Conservation (phyloP, 2,329 filamentous ascomycete species). For the Xylariaceae sp. region DNA sequence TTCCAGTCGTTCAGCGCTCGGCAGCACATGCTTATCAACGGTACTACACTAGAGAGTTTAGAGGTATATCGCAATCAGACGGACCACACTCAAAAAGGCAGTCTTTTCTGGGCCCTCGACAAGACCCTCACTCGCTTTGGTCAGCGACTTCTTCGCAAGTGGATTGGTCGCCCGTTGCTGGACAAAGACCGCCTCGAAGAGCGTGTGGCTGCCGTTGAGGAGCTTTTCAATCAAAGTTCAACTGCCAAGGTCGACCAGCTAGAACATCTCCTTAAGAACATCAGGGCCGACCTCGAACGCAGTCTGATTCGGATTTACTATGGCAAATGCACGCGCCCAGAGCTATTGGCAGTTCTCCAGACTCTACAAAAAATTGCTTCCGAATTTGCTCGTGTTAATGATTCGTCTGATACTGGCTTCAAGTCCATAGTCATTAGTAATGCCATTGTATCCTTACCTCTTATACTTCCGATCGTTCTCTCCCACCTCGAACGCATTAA, state of each 20-base stretch:
- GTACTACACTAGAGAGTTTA: conserved; percentile 87
- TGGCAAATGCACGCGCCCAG: conserved; percentile 86
- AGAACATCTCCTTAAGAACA: conserved; percentile 64
- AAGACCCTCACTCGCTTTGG: conserved; percentile 89
- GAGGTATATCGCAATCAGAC: conserved; percentile 96
- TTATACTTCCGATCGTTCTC: conserved; percentile 68
- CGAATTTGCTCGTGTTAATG: conserved; percentile 67
- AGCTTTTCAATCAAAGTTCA: conserved; percentile 67
- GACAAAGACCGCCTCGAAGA: conserved; percentile 71
- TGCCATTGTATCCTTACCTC: conserved; percentile 70
- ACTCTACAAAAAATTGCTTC: conserved; percentile 76
- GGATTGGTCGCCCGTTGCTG: conserved; percentile 87
- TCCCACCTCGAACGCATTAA: conserved; percentile 82
- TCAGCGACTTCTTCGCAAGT: conserved; percentile 81
- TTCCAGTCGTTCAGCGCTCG: conserved; percentile 93
- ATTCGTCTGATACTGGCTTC: conserved; percentile 66
- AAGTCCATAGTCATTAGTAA: conserved; percentile 63
- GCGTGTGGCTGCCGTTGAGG: conserved; percentile 78
- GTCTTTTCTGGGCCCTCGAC: conserved; percentile 92
- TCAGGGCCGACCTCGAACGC: conserved; percentile 81
- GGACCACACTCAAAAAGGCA: conserved; percentile 78
- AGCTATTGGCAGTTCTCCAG: conserved; percentile 80
- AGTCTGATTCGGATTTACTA: conserved; percentile 96
- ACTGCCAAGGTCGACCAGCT: conserved; percentile 68
- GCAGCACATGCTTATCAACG: conserved; percentile 93